These are phyloP conservation scores for Hypoxylon sp. DNA, from an alignment of 2,329 filamentous ascomycete genomes.

Conservation along the genomic window DNA sequence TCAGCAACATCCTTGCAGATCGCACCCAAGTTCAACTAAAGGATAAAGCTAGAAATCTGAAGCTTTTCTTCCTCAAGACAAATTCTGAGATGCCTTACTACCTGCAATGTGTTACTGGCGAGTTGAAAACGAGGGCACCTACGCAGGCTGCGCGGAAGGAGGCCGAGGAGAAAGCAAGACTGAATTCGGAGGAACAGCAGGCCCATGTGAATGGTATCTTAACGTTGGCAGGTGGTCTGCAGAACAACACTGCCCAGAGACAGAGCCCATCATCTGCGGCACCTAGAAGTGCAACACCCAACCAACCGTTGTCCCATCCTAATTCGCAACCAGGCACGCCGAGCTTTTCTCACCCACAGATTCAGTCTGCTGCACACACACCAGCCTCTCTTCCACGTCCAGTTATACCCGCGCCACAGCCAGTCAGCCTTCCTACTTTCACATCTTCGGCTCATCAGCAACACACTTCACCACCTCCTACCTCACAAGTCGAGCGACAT, in stretches of 20 bases:
- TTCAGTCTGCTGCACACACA: conserved; percentile 38
- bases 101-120: conserved; percentile 88
- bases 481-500: conserved; percentile 30
- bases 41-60: conserved; percentile 91
- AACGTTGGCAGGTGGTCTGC: conserved; percentile 67
- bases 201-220: conserved; percentile 73
- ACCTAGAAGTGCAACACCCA: conserved; percentile 44
- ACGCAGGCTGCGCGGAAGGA: conserved; percentile 79
- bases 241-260: conserved; percentile 55
- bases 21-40: conserved; percentile 93
- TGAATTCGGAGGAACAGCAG: conserved; percentile 72
- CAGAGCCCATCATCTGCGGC: conserved; percentile 41
- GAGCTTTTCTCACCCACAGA: conserved; percentile 41
- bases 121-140: conserved; percentile 87
- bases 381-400: conserved; percentile 46
- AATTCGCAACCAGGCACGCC: conserved; percentile 47
- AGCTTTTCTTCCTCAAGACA: conserved; percentile 92
- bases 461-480: conserved; percentile 30
- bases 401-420: conserved; percentile 53
- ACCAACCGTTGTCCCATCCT: conserved; percentile 45
- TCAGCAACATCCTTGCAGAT: conserved; percentile 88
- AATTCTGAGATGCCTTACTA: conserved; percentile 93
- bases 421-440: conserved; percentile 52
- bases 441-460: conserved; percentile 45
- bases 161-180: conserved; percentile 73